Percentiles rank a stretch among this genome's conserved stretches.
Evolutionary conservation across 306 rosid species (phyloP).

Genomic region (Quercus suber): DNA sequence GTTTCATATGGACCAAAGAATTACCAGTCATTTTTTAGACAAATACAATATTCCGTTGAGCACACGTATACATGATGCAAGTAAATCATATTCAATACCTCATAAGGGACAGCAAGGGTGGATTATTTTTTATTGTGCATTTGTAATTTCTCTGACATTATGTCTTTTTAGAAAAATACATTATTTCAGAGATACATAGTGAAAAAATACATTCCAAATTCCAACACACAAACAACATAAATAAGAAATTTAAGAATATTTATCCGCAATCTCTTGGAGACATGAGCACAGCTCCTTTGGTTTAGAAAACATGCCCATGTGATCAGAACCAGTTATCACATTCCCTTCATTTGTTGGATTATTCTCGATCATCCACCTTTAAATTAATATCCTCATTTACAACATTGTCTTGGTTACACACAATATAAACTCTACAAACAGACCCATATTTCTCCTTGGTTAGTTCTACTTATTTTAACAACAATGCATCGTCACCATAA

Average conservation of each 20-base stretch:
- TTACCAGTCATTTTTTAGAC: too few relatives aligned
- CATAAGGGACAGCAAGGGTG: too few relatives aligned
- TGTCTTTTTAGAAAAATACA: too few relatives aligned
- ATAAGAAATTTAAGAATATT: neutral
- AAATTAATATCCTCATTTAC: neutral
- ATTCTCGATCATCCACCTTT: slow-evolving; percentile 29
- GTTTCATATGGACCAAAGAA: too few relatives aligned
- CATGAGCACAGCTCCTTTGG: slow-evolving; percentile 21
- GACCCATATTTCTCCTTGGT: slow-evolving; percentile 29
- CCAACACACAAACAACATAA: neutral
- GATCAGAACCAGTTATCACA: slow-evolving; percentile 37
- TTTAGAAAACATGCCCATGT: slow-evolving; percentile 52
- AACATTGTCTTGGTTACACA: slow-evolving; percentile 29
- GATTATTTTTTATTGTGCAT: too few relatives aligned
- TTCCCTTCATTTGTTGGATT: slow-evolving; percentile 31
- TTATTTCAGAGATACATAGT: too few relatives aligned
- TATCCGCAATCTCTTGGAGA: slow-evolving; percentile 27
- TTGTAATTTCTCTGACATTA: too few relatives aligned
- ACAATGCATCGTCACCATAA: neutral
- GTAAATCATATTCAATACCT: too few relatives aligned
- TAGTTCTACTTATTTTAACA: slow-evolving; percentile 14
- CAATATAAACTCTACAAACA: slow-evolving; percentile 34
- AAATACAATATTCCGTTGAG: too few relatives aligned
- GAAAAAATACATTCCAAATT: neutral
- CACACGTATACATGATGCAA: too few relatives aligned